Evolutionary conservation across 768 basidiomycete genomes (phyloP), one percentile per base, ranked within the genome.

Genomic region (Chlorophyllum brunneum): DNA sequence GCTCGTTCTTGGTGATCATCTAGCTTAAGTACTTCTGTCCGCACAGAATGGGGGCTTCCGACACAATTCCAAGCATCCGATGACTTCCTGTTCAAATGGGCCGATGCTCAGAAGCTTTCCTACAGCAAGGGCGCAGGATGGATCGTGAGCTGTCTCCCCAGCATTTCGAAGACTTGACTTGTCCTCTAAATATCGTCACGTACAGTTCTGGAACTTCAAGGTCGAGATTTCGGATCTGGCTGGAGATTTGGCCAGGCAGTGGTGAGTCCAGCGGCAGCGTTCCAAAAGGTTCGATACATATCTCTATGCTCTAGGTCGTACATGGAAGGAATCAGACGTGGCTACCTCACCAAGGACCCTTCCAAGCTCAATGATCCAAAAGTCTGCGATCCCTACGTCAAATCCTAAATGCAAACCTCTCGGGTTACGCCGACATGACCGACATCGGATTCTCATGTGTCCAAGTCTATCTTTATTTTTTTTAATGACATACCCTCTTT

Each of bases 41-140:
- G 7, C 15, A 38, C 40, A 74, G 73, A 75, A 69, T 75, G 74
- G 72, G 65, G 77, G 15, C 72, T 88, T 18, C 62, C 84, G 9
- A 88, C 86, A 1, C 73, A 85, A 54, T 88, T 87, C 64, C 43
- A 64, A 26, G 82, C 86, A 4, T 78, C 81, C 2, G 76, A 86
- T 47, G 75, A 61, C 0, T 88, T 88, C 70, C 63, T 88, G 37
- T 55, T 45, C 52, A 66, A 84, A 60, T 88, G 86, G 86, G 86
- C 85, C 9, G 87, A 88, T 58, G 84, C 86, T 22, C 86, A 88
- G 65, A 88, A 88, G 63, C 65, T 80, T 33, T 71, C 77, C 1
- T 88, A 87, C 48, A 73, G 75, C 48, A 66, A 83, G 54, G 73
- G 75, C 29, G 74, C 76, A 2, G 86, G 86, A 23, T 88, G 85